Percentiles rank a stretch among this genome's conserved stretches.
Evolutionary conservation across 441 rosid species (phyloP).

Genomic region (Metrosideros polymorpha): DNA sequence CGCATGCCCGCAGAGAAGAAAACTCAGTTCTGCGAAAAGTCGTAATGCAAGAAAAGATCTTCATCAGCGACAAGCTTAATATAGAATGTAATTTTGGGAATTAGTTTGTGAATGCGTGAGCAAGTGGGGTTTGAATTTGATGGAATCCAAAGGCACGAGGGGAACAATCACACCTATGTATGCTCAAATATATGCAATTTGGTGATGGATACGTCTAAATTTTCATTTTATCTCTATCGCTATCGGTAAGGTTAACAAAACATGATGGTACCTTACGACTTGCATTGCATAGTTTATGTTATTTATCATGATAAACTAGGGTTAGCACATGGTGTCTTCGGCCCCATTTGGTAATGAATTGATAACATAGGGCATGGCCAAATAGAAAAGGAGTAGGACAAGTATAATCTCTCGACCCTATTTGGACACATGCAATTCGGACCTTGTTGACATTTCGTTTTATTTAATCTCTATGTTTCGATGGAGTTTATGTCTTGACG

Average conservation of each 20-base stretch:
- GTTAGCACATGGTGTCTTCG: neutral
- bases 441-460: neutral
- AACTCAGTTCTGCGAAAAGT: neutral
- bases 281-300: neutral
- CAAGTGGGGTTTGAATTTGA: no score
- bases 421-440: neutral
- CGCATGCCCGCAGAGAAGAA: neutral
- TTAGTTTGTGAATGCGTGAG: no score
- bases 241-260: neutral
- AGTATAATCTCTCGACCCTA: neutral
- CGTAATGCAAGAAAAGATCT: no score
- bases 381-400: neutral
- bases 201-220: accelerated
- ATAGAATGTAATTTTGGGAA: no score
- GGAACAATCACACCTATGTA: no score
- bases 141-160: no score
- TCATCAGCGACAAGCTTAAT: no score
- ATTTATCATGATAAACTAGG: neutral
- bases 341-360: neutral
- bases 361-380: neutral
- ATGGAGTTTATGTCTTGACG: no score
- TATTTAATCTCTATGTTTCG: no score
- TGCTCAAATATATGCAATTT: no score
- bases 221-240: neutral
- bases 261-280: neutral